Evolutionary conservation across 768 basidiomycete genomes (phyloP), one percentile per base, ranked within the genome.

Genomic region (Leccinum broughii): DNA sequence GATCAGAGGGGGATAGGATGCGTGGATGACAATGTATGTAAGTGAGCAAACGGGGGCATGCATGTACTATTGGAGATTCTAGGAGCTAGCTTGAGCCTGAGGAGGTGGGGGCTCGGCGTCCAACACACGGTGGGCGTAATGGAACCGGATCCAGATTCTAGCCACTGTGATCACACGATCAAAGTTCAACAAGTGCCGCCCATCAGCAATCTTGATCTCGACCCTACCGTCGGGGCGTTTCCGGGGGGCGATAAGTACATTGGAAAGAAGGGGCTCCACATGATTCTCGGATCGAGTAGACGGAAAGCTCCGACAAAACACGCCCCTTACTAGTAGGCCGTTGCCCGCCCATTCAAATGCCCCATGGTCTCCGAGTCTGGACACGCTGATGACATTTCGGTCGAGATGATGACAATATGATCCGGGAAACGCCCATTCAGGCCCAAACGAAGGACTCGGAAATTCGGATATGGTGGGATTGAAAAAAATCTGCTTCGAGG

Each of bases 351-450:
- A 92, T 71, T 92, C 91, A 22, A 30, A 30, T 30, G 30, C 1
- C 28, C 28, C 28, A 28, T 28, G 28, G 28, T 30, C 30, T 52
- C 28, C 28, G 28, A 28, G 28, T 30, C 89, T 80, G 4, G 90
- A 88, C 41, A 93, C 83, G 64, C 84, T 83, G 73, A 92, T 0
- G 90, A 87, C 90, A 92, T 92, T 57, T 86, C 83, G 0, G 89
- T 89, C 3, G 81, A 78, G 46, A 84, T 64, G 32, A 85, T 79
- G 4, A 73, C 75, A 44, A 90, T 80, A 32, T 32, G 30, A 14
- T 72, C 66, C 6, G 79, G 74, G 51, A 81, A 77, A 30, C 78
- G 70, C 20, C 11, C 22, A 15, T 76, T 72, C 35, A 92, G 78
- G 69, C 30, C 30, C 30, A 92, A 93, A 46, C 83, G 81, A 53